A percentile compares a stretch with the other conserved stretches of the same genome.
Evolutionary conservation across 495 filamentous ascomycete species (phyloP).

Genomic region (Aspergillus hancockii): DNA sequence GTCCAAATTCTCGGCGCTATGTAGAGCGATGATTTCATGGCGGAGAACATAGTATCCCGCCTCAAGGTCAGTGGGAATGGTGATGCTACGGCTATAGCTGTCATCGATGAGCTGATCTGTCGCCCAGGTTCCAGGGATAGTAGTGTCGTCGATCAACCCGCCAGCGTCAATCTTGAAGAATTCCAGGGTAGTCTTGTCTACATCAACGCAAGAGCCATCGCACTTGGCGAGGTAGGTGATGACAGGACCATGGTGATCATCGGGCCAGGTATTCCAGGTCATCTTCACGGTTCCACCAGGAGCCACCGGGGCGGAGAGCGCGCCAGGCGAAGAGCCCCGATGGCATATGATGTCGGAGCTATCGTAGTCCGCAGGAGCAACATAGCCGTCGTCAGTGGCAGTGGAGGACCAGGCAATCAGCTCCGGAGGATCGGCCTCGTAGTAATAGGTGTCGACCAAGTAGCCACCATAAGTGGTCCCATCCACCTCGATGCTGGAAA

Average conservation of each 20-base stretch:
- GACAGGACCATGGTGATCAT: slow-evolving; percentile 67
- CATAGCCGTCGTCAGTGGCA: slow-evolving; percentile 59
- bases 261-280: slow-evolving; percentile 69
- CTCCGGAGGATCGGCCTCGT: slow-evolving; percentile 44
- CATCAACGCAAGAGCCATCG: slow-evolving; percentile 65
- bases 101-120: slow-evolving; percentile 66
- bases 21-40: slow-evolving; percentile 81
- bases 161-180: slow-evolving; percentile 62
- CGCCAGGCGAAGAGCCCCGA: slow-evolving; percentile 52
- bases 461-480: slow-evolving; percentile 43
- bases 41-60: slow-evolving; percentile 77
- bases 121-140: slow-evolving; percentile 63
- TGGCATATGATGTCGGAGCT: slow-evolving; percentile 71
- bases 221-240: slow-evolving; percentile 77
- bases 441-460: slow-evolving; percentile 31
- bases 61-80: slow-evolving; percentile 63
- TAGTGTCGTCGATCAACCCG: slow-evolving; percentile 53
- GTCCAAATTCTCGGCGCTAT: slow-evolving; percentile 57
- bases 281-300: slow-evolving; percentile 59
- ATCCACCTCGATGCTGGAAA: slow-evolving; percentile 59
- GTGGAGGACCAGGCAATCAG: slow-evolving; percentile 56
- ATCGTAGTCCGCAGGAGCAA: slow-evolving; percentile 49
- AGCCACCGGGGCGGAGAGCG: slow-evolving; percentile 52
- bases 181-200: slow-evolving; percentile 63
- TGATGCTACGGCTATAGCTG: slow-evolving; percentile 69